Evolutionary conservation across 202 grass and related monocot species (phyloP).

Genomic region (Elaeis oleifera): DNA sequence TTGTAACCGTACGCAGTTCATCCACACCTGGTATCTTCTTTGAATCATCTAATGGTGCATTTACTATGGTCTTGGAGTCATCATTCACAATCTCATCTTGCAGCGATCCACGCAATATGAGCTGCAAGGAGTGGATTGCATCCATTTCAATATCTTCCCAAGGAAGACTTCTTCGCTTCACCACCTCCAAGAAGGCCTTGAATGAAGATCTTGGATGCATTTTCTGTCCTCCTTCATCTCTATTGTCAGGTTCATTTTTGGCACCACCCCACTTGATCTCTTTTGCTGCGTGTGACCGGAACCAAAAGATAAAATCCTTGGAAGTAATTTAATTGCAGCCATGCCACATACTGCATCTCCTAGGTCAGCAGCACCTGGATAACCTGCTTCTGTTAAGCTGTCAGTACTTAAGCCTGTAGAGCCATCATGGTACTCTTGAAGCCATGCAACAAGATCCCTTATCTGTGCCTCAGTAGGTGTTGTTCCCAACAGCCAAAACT

Average conservation of each 20-base stretch:
- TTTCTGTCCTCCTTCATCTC: slow-evolving; percentile 57
- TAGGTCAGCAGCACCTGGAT: slow-evolving; percentile 54
- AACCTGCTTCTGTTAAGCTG: slow-evolving; percentile 85
- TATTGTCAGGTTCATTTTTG: slow-evolving; percentile 54
- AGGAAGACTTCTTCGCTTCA: slow-evolving; percentile 88
- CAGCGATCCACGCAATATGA: slow-evolving; percentile 76
- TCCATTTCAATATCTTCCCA: slow-evolving; percentile 99
- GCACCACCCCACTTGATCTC: slow-evolving; percentile 96
- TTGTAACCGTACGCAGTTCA: slow-evolving; percentile 75
- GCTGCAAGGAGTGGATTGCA: slow-evolving; percentile 94
- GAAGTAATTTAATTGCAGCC: slow-evolving; percentile 90
- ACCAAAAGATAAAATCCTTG: slow-evolving; percentile 93
- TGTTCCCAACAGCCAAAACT: slow-evolving; percentile 55
- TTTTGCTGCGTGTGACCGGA: slow-evolving; percentile 77
- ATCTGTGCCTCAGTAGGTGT: slow-evolving; percentile 59
- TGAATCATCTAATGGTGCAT: slow-evolving; percentile 57
- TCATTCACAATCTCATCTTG: slow-evolving; percentile 49
- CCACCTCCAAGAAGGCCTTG: slow-evolving; percentile 93
- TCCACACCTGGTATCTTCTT: slow-evolving; percentile 62
- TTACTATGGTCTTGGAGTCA: slow-evolving; percentile 35
- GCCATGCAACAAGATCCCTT: slow-evolving; percentile 61
- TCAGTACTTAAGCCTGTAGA: slow-evolving; percentile 90
- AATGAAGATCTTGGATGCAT: slow-evolving; percentile 96
- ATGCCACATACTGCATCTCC: slow-evolving; percentile 80
- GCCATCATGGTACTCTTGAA: slow-evolving; percentile 75